Conservation (phyloP, 768 basidiomycete genomes). For the Rhizopogon vulgaris region DNA sequence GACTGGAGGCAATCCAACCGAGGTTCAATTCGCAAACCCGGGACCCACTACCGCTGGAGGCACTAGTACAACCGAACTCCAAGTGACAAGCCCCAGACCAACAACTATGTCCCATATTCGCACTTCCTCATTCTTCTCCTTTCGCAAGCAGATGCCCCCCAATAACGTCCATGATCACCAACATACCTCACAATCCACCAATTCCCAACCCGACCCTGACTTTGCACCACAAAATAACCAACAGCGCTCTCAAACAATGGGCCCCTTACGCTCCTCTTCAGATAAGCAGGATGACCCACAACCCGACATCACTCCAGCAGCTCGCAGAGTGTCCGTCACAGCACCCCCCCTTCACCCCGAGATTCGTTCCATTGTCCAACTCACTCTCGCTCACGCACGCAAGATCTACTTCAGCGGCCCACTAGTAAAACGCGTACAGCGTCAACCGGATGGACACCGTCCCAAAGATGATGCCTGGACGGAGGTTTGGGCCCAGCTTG, state of each 20-base stretch:
- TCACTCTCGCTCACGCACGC: conserved; percentile 71
- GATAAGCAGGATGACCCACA: conserved; percentile 9
- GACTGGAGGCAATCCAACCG: background rate
- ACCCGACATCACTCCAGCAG: conserved; percentile 19
- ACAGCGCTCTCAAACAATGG: conserved; percentile 19
- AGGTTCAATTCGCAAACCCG: no score
- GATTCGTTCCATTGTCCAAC: conserved; percentile 71
- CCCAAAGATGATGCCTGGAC: conserved; percentile 78
- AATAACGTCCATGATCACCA: conserved; percentile 18
- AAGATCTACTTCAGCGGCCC: conserved; percentile 88
- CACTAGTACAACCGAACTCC: conserved; percentile 5
- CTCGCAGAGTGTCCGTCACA: conserved; percentile 11
- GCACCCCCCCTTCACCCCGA: conserved; percentile 64
- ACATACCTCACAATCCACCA: conserved; percentile 1
- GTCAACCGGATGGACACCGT: conserved; percentile 68
- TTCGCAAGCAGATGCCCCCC: conserved; percentile 35
- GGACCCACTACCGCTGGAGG: background rate
- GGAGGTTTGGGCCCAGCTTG: conserved; percentile 86
- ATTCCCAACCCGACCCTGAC: conserved; percentile 10
- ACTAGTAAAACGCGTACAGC: conserved; percentile 69
- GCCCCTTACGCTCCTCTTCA: conserved; percentile 17
- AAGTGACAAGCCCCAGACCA: background rate
- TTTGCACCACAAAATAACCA: conserved; percentile 27
- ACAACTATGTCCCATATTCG: conserved; percentile 37
- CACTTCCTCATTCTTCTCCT: conserved; percentile 63